These are phyloP conservation scores for Vigna mungo DNA, from an alignment of 306 rosid genomes.

Conservation along the genomic window DNA sequence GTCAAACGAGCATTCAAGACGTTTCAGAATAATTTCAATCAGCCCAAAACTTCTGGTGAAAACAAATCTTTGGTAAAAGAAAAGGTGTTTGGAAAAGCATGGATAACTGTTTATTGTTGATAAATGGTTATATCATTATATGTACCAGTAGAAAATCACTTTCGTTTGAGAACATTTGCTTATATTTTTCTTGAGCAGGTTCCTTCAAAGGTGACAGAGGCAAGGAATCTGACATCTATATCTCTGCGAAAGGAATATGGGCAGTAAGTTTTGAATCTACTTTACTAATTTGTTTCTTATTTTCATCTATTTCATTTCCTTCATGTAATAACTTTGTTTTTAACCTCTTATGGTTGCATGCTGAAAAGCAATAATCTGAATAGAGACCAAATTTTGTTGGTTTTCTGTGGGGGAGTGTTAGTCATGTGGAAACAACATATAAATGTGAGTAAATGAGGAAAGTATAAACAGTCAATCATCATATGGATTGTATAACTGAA, in stretches of 20 bases:
- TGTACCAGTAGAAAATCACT: background rate
- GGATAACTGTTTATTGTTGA: slow-evolving; percentile 15
- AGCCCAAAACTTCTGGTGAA: slow-evolving; percentile 51
- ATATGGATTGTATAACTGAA: background rate
- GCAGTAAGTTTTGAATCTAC: slow-evolving; percentile 56
- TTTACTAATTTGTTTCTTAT: background rate
- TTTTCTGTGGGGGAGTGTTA: slow-evolving; percentile 9
- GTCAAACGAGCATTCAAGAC: slow-evolving; percentile 82
- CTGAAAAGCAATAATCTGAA: slow-evolving; percentile 6
- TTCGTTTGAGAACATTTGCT: slow-evolving; percentile 12
- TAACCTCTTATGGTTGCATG: slow-evolving; percentile 15
- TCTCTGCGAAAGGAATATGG: slow-evolving; percentile 57
- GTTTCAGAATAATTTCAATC: slow-evolving; percentile 68
- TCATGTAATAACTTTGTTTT: background rate
- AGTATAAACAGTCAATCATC: background rate
- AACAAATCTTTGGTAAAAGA: slow-evolving; percentile 53
- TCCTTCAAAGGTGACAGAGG: slow-evolving; percentile 56
- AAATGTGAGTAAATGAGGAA: slow-evolving; percentile 1
- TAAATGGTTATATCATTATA: background rate
- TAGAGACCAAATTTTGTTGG: background rate
- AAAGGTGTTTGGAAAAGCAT: slow-evolving; percentile 51
- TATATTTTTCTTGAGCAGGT: slow-evolving; percentile 49
- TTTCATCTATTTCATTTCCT: slow-evolving; percentile 3
- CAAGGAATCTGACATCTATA: slow-evolving; percentile 51
- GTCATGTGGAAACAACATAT: slow-evolving; percentile 17